These are phyloP conservation scores for Neurospora sp. DNA, from an alignment of 495 filamentous ascomycete genomes.

Conservation along the genomic window DNA sequence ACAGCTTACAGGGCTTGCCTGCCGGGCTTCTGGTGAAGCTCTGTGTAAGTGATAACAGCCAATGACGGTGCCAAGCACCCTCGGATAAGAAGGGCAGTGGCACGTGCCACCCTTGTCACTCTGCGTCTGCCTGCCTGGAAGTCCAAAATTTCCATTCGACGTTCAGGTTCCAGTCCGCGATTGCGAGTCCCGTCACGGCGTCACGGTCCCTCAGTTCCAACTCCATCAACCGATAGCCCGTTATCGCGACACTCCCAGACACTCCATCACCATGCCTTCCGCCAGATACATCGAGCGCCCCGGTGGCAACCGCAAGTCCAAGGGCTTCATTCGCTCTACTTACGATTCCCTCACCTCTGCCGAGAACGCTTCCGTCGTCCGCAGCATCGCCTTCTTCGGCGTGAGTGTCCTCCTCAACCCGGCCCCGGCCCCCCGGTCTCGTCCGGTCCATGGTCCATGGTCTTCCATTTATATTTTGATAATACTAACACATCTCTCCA, in stretches of 20 bases:
- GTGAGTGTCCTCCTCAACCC: conserved; percentile 37
- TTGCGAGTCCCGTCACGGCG: neutral
- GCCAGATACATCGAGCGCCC: conserved; percentile 20
- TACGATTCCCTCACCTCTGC: conserved; percentile 57
- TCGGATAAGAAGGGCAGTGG: neutral
- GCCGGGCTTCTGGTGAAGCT: neutral
- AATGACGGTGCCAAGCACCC: neutral
- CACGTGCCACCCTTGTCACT: neutral
- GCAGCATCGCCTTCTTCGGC: conserved; percentile 61
- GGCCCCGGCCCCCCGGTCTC: neutral
- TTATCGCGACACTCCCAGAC: conserved; percentile 1
- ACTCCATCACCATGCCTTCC: conserved; percentile 28
- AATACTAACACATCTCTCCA: conserved; percentile 13
- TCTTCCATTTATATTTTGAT: neutral
- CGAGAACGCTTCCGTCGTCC: conserved; percentile 67
- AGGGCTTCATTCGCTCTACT: conserved; percentile 32
- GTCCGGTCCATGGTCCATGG: neutral
- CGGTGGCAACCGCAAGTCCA: conserved; percentile 19
- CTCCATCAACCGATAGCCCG: neutral
- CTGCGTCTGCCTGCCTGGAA: neutral
- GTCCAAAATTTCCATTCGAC: neutral
- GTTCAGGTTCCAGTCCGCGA: neutral
- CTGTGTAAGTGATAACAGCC: neutral
- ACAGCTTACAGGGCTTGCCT: neutral
- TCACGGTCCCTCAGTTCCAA: neutral